phyloP scores from a whole-genome alignment of 768 basidiomycete genomes.

The Pisolithus albus region DNA sequence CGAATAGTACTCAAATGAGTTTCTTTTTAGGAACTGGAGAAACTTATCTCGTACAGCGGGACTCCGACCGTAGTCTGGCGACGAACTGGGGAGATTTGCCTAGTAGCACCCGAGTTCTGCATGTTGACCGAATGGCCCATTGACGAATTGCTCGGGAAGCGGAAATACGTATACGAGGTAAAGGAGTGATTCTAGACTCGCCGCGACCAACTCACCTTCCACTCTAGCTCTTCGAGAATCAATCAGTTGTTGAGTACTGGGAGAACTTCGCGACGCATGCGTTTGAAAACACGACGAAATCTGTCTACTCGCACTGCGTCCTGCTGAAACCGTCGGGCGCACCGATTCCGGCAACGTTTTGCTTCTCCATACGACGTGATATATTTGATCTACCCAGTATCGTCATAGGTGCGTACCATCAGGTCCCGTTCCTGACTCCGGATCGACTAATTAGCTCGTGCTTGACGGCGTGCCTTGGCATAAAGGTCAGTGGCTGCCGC shows the following conservation, averaged over 20 bases:
- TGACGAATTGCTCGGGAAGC: constrained; percentile 63
- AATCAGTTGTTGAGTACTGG: constrained; percentile 92
- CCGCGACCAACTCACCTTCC: constrained; percentile 1
- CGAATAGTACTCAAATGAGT: constrained; percentile 3
- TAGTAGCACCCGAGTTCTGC: constrained; percentile 94
- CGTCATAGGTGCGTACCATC: constrained; percentile 60
- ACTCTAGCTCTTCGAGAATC: constrained; percentile 83
- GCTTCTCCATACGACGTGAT: constrained; percentile 92
- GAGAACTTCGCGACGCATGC: constrained; percentile 96
- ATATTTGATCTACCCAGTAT: constrained; percentile 86
- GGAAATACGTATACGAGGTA: constrained; percentile 42
- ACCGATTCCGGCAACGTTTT: constrained; percentile 88
- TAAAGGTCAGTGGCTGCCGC: constrained; percentile 81
- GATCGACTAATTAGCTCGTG: constrained; percentile 1
- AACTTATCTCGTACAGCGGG: constrained; percentile 93
- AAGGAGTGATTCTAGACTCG: constrained; percentile 16
- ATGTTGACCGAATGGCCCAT: constrained; percentile 88
- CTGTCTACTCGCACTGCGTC: constrained; percentile 89
- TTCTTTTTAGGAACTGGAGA: constrained; percentile 70
- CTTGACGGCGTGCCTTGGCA: background rate
- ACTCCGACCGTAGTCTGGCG: constrained; percentile 98
- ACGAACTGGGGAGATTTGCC: constrained; percentile 94
- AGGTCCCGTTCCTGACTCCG: background rate
- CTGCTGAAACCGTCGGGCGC: constrained; percentile 78
- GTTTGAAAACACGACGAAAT: constrained; percentile 95